Evolutionary conservation across 768 basidiomycete species (phyloP).

Genomic region (Agaricus subrufescens): DNA sequence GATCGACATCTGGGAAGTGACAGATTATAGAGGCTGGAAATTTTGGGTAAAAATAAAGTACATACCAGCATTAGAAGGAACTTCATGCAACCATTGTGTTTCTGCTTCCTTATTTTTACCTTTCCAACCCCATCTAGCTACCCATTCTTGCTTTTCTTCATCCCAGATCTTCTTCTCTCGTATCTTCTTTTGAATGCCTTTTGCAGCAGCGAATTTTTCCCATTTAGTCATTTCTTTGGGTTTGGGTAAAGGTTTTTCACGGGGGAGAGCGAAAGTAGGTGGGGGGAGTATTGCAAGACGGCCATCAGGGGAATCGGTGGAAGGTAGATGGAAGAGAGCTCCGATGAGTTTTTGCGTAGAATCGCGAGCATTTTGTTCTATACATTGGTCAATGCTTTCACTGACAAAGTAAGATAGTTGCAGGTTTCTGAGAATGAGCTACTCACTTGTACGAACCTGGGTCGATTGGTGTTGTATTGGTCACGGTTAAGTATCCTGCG

Average conservation of each 20-base stretch:
- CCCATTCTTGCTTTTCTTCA: conserved; percentile 92
- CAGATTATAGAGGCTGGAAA: background rate
- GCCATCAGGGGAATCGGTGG: conserved; percentile 68
- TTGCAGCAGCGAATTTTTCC: conserved; percentile 92
- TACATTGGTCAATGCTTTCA: conserved; percentile 73
- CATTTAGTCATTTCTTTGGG: conserved; percentile 93
- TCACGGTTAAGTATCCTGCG: conserved; percentile 76
- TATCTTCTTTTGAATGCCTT: conserved; percentile 82
- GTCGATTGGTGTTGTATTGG: conserved; percentile 86
- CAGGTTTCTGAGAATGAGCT: too few species aligned
- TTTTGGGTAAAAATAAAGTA: conserved; percentile 7
- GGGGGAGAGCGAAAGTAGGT: conserved; percentile 73
- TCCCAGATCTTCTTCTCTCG: conserved; percentile 87
- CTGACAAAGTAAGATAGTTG: conserved; percentile 31
- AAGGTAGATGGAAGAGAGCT: conserved; percentile 80
- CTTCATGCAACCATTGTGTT: conserved; percentile 89
- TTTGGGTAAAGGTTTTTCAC: conserved; percentile 90
- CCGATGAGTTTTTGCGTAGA: conserved; percentile 79
- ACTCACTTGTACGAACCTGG: conserved; percentile 76
- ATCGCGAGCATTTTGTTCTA: conserved; percentile 74
- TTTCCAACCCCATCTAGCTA: conserved; percentile 82
- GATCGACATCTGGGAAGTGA: conserved; percentile 56
- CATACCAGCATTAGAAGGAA: conserved; percentile 82
- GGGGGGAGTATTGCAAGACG: conserved; percentile 79
- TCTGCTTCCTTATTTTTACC: conserved; percentile 88